A percentile compares a stretch with the other conserved stretches of the same genome.
phyloP scores from a whole-genome alignment of 768 basidiomycete species.

The Mycena alexandri region DNA sequence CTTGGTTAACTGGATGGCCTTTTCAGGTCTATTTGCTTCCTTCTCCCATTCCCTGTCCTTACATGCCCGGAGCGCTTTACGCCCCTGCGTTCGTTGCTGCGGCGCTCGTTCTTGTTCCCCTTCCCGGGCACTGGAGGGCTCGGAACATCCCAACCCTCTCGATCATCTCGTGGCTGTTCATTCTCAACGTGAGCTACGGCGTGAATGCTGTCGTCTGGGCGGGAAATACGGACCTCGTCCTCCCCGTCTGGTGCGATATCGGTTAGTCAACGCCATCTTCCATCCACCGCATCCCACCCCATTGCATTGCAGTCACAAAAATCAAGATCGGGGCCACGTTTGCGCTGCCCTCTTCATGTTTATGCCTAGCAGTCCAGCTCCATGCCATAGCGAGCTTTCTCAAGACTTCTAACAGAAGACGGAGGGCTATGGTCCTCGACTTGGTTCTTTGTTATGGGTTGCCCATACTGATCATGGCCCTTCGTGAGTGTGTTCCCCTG shows the following conservation, averaged over 20 bases:
- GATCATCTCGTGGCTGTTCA: slow-evolving; percentile 65
- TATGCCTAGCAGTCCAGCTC: slow-evolving; percentile 69
- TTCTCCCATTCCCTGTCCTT: slow-evolving; percentile 3
- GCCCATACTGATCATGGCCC: slow-evolving; percentile 68
- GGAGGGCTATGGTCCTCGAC: slow-evolving; percentile 53
- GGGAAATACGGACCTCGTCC: slow-evolving; percentile 58
- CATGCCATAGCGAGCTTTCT: slow-evolving; percentile 54
- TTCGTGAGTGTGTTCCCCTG: slow-evolving; percentile 59
- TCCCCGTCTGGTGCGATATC: slow-evolving; percentile 84
- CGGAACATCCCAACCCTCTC: slow-evolving; percentile 61
- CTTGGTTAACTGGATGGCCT: background rate
- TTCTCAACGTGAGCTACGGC: slow-evolving; percentile 62
- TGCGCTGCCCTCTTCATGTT: slow-evolving; percentile 69
- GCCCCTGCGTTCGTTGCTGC: slow-evolving; percentile 31
- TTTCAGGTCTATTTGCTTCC: background rate
- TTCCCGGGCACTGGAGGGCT: slow-evolving; percentile 53
- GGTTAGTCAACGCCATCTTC: slow-evolving; percentile 53
- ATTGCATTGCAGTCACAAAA: slow-evolving; percentile 62
- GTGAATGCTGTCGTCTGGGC: slow-evolving; percentile 75
- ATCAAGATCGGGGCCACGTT: slow-evolving; percentile 64
- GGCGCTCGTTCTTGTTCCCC: slow-evolving; percentile 54
- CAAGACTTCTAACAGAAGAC: slow-evolving; percentile 32
- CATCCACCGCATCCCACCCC: background rate
- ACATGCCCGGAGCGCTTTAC: slow-evolving; percentile 12
- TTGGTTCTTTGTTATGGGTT: slow-evolving; percentile 63